These are phyloP conservation scores for Acacia concinna DNA, from an alignment of 331 rosid species.

Conservation along the genomic window DNA sequence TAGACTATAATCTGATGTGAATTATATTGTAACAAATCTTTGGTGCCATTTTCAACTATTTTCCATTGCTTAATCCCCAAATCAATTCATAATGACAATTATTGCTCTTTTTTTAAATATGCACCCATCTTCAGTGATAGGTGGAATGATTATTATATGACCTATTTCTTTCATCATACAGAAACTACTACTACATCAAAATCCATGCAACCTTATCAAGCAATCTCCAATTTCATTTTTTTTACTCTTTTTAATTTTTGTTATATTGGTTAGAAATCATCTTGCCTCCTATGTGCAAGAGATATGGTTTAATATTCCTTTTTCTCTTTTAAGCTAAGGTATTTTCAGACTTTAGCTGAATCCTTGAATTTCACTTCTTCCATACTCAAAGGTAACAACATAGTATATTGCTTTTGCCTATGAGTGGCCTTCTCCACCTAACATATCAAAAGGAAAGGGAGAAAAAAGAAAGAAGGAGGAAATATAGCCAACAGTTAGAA, in stretches of 20 bases:
- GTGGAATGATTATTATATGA: slow-evolving; percentile 30
- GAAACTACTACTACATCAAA: slow-evolving; percentile 23
- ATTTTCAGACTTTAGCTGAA: slow-evolving; percentile 23
- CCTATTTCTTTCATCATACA: slow-evolving; percentile 13
- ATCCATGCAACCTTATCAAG: slow-evolving; percentile 16
- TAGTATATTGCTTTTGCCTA: slow-evolving; percentile 41
- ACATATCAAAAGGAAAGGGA: slow-evolving; percentile 22
- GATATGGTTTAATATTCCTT: slow-evolving; percentile 13
- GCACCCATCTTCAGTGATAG: slow-evolving; percentile 24
- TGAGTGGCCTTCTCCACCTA: slow-evolving; percentile 49
- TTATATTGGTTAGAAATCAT: slow-evolving; percentile 22
- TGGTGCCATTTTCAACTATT: slow-evolving; percentile 15
- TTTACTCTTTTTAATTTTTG: neutral
- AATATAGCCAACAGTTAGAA: neutral
- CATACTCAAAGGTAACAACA: slow-evolving; percentile 62
- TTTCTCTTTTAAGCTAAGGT: slow-evolving; percentile 80
- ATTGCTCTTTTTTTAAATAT: slow-evolving; percentile 24
- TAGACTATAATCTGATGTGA: neutral
- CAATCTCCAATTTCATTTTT: slow-evolving; percentile 34
- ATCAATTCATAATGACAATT: slow-evolving; percentile 17
- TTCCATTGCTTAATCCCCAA: slow-evolving; percentile 32
- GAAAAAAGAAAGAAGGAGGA: neutral
- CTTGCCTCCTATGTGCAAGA: slow-evolving; percentile 1
- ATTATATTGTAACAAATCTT: neutral
- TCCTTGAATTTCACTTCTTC: slow-evolving; percentile 52